Evolutionary conservation across 371 early-diverging fungal genomes (phyloP).

Genomic region (Mucor ambiguus): DNA sequence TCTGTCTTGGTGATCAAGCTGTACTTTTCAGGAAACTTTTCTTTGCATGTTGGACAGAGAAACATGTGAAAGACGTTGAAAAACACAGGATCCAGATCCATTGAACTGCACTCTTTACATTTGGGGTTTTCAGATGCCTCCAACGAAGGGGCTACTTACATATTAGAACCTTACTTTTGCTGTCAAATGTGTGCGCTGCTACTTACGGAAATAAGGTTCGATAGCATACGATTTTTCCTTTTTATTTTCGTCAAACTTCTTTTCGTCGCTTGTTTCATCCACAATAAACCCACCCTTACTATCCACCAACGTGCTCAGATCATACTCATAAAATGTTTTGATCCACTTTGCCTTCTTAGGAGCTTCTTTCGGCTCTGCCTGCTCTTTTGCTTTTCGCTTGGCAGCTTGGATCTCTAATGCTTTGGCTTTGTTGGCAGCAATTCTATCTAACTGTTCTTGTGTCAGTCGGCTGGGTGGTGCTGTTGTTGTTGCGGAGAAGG

Average conservation of each 20-base stretch:
- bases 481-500: not conserved
- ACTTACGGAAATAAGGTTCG: conserved; percentile 57
- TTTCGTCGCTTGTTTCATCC: conserved; percentile 49
- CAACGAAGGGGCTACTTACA: conserved; percentile 54
- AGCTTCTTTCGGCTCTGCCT: not conserved
- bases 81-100: conserved; percentile 78
- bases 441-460: conserved; percentile 9
- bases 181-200: not conserved
- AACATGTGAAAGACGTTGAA: conserved; percentile 66
- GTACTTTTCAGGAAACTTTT: conserved; percentile 80
- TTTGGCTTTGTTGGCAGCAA: conserved; percentile 25
- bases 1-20: conserved; percentile 95
- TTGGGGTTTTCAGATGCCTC: conserved; percentile 65
- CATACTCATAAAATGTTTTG: conserved; percentile 67
- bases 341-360: conserved; percentile 27
- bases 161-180: not conserved
- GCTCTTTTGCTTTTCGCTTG: conserved; percentile 16
- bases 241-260: conserved; percentile 18
- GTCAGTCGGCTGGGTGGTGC: not conserved
- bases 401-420: conserved; percentile 24
- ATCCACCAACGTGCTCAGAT: conserved; percentile 78
- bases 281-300: conserved; percentile 85
- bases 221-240: conserved; percentile 19
- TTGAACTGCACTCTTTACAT: conserved; percentile 80
- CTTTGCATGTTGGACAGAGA: conserved; percentile 80